Evolutionary conservation across 192 early-diverging fungal species (phyloP).

Genomic region (Phlyctochytrium arcticum): DNA sequence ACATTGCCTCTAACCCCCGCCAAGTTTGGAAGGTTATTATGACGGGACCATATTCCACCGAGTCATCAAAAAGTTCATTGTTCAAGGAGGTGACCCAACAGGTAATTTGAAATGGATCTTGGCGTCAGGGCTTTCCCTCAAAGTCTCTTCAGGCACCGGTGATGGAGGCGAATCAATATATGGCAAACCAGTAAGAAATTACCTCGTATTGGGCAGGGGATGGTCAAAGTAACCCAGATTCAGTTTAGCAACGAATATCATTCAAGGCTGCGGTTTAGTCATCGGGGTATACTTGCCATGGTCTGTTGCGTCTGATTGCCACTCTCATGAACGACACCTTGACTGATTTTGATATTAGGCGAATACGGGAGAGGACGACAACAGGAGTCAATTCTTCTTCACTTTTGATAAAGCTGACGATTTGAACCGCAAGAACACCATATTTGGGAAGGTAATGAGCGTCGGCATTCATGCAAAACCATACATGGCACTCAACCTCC

Average conservation of each 20-base stretch:
- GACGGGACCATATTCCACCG: slow-evolving; percentile 87
- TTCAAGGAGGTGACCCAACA: slow-evolving; percentile 93
- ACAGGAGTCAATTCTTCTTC: slow-evolving; percentile 93
- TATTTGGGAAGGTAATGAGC: slow-evolving; percentile 80
- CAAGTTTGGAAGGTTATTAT: slow-evolving; percentile 81
- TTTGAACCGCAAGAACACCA: slow-evolving; percentile 82
- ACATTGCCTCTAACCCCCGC: neutral
- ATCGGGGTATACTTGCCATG: slow-evolving; percentile 85
- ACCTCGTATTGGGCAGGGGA: too few relatives aligned
- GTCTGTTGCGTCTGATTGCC: too few relatives aligned
- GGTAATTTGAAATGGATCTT: slow-evolving; percentile 60
- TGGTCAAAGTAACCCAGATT: too few relatives aligned
- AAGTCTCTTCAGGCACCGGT: slow-evolving; percentile 34
- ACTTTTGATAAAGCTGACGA: slow-evolving; percentile 81
- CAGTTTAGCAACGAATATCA: slow-evolving; percentile 90
- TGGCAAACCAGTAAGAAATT: slow-evolving; percentile 52
- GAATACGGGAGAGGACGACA: slow-evolving; percentile 73
- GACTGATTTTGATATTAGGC: slow-evolving; percentile 47
- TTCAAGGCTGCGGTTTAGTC: slow-evolving; percentile 81
- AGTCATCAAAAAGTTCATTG: slow-evolving; percentile 82
- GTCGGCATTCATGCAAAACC: neutral
- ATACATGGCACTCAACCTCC: slow-evolving; percentile 1
- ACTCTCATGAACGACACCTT: too few relatives aligned
- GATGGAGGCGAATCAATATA: slow-evolving; percentile 85
- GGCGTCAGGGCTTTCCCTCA: neutral